Evolutionary conservation across 495 filamentous ascomycete genomes (phyloP), one percentile per base, ranked within the genome.

Genomic region (Aspergillus ostianus): DNA sequence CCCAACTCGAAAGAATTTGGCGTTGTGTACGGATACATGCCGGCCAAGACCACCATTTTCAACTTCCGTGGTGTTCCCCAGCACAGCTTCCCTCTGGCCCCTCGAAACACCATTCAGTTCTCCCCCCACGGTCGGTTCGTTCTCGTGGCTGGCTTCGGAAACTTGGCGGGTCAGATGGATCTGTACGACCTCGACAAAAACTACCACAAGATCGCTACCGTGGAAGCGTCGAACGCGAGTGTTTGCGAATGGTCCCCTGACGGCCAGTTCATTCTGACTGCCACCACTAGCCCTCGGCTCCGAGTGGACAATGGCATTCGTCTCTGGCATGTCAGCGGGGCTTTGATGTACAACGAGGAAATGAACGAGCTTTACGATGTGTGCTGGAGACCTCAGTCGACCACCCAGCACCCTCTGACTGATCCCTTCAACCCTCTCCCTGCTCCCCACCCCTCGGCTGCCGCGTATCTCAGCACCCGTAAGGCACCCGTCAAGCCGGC

Each of bases 181-280:
- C 87, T 98, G 51, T 98, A 97, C 70, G 93, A 98, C 69, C 82
- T 97, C 60, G 89, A 95, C 64, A 93, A 92, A 73, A 87, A 96
- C 71, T 93, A 90, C 76, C 77, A 78, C 64, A 97, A 97, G 79
- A 82, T 98, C 55, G 86, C 86, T 74, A 97, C 94, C 20, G 93
- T 98, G 56, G 92, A 97, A 79, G 93, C 92, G 30, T 91, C 92
- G 64, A 98, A 97, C 70, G 86, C 95, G 29, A 96, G 91, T 66
- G 86, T 96, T 54, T 98, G 94, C 79, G 84, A 91, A 59, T 98
- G 94, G 94, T 94, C 91, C 64, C 94, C 94, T 4, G 94, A 98
- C 71, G 92, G 93, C 61, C 90, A 88, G 62, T 91, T 90, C 68
- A 96, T 98, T 67, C 82, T 98, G 73, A 98, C 94, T 47, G 94